Percentiles rank a stretch among this genome's conserved stretches.
Evolutionary conservation across 2,329 filamentous ascomycete species (phyloP).

Genomic region (Apiospora koreana): DNA sequence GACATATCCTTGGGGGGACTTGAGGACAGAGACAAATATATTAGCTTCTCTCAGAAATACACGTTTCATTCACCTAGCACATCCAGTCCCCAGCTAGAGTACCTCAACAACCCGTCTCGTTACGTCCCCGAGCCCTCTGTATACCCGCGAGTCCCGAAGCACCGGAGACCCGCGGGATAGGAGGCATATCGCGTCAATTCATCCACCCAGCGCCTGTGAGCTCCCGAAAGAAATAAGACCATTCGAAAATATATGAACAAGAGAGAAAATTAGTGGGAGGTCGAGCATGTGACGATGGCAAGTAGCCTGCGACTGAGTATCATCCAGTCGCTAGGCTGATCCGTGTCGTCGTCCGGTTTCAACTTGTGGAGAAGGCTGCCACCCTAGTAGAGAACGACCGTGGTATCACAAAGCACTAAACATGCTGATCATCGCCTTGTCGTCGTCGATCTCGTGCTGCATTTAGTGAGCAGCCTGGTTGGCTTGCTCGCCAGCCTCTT

Average conservation of each 20-base stretch:
- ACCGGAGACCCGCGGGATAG: not conserved
- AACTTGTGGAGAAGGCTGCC: not conserved
- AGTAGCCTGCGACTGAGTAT: not conserved
- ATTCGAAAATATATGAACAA: not conserved
- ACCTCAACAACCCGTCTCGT: not conserved
- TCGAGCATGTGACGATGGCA: not conserved
- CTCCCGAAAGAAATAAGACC: not conserved
- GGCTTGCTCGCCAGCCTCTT: conserved; percentile 54
- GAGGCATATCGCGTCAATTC: conserved; percentile 5
- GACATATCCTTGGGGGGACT: not conserved
- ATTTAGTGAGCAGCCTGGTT: conserved; percentile 23
- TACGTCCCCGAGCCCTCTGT: not conserved
- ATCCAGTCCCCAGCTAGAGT: not conserved
- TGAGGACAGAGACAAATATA: not conserved
- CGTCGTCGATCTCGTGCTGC: not conserved
- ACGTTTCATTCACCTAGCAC: not conserved
- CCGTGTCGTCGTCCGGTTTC: not conserved
- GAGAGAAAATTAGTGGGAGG: not conserved
- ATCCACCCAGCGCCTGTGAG: conserved; percentile 7
- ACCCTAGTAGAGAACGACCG: conserved; percentile 7
- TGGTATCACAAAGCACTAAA: conserved; percentile 9
- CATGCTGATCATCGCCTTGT: not conserved
- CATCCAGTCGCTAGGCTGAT: not conserved
- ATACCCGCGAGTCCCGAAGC: not conserved
- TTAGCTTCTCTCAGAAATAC: conserved; percentile 8